A percentile compares a stretch with the other conserved stretches of the same genome.
These are phyloP conservation scores for Monosporascus sp. DNA, from an alignment of 2,329 filamentous ascomycete species.

Conservation along the genomic window DNA sequence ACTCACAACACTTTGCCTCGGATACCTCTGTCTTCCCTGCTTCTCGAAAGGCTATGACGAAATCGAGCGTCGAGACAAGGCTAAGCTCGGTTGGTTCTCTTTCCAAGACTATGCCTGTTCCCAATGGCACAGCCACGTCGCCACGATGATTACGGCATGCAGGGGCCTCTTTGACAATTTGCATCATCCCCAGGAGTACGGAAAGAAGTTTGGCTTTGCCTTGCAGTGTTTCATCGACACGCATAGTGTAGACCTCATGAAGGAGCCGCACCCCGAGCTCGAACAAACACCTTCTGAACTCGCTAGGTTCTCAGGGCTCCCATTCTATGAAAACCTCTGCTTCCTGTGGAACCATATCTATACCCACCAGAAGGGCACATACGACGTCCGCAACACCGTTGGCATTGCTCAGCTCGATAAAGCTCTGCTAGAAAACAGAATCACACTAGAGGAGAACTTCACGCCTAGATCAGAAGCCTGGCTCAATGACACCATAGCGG, in stretches of 20 bases:
- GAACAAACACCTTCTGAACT: no score
- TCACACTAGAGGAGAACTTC: conserved; percentile 23
- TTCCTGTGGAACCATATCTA: conserved; percentile 25
- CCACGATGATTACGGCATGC: no score
- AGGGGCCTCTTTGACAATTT: no score
- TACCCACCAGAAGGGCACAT: conserved; percentile 13
- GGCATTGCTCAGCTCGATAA: conserved; percentile 22
- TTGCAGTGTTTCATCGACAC: no score
- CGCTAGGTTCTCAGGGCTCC: conserved; percentile 13
- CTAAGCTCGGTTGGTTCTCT: conserved; percentile 24
- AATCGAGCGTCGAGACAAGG: conserved; percentile 4
- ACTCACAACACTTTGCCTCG: conserved; percentile 26
- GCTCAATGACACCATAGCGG: conserved; percentile 3
- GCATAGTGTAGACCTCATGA: no score
- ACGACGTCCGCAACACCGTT: conserved; percentile 22
- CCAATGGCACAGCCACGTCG: conserved; percentile 27
- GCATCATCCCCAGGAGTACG: no score
- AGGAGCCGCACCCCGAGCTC: no score
- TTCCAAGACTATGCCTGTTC: conserved; percentile 34
- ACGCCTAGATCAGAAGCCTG: not conserved
- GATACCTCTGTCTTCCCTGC: conserved; percentile 28
- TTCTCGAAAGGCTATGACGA: conserved; percentile 19
- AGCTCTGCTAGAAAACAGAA: conserved; percentile 23
- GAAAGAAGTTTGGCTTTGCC: no score
- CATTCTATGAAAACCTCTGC: conserved; percentile 21